Conservation (phyloP, 2,329 filamentous ascomycete species). For the Calonectria hawksworthii region DNA sequence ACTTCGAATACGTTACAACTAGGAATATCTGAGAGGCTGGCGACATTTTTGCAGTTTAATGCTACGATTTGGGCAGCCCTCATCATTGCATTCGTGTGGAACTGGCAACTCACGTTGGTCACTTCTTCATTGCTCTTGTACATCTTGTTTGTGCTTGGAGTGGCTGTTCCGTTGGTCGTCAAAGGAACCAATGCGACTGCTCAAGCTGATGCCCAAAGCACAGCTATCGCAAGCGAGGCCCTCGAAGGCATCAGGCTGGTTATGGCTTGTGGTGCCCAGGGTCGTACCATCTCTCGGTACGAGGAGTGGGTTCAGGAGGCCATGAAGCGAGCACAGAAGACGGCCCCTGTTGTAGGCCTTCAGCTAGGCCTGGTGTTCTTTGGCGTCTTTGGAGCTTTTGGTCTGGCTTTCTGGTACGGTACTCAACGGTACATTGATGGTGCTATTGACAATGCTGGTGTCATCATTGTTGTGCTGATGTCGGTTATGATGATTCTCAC, state of each 20-base stretch:
- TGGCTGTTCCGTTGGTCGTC: slow-evolving; percentile 43
- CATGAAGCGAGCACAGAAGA: slow-evolving; percentile 51
- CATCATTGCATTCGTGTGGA: slow-evolving; percentile 65
- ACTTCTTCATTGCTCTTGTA: slow-evolving; percentile 62
- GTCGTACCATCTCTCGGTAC: slow-evolving; percentile 53
- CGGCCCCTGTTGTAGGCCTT: slow-evolving; percentile 39
- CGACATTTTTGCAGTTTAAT: slow-evolving; percentile 58
- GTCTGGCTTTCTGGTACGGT: slow-evolving; percentile 61
- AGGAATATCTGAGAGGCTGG: slow-evolving; percentile 67
- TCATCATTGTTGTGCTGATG: slow-evolving; percentile 55
- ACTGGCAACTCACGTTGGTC: slow-evolving; percentile 66
- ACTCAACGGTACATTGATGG: slow-evolving; percentile 52
- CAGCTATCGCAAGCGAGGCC: slow-evolving; percentile 59
- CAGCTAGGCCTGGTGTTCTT: slow-evolving; percentile 45
- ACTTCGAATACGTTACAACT: slow-evolving; percentile 67
- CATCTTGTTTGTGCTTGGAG: slow-evolving; percentile 48
- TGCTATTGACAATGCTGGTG: slow-evolving; percentile 52
- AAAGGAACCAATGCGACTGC: slow-evolving; percentile 37
- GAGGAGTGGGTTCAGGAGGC: slow-evolving; percentile 54
- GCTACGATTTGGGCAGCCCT: slow-evolving; percentile 60
- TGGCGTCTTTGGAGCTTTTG: slow-evolving; percentile 53
- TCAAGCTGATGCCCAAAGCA: slow-evolving; percentile 50
- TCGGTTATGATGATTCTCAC: slow-evolving; percentile 55
- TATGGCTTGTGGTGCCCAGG: slow-evolving; percentile 60
- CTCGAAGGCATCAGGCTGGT: slow-evolving; percentile 58